Base-by-base conservation (phyloP, 106 monocot species). In the Phalaenopsis equestris region DNA sequence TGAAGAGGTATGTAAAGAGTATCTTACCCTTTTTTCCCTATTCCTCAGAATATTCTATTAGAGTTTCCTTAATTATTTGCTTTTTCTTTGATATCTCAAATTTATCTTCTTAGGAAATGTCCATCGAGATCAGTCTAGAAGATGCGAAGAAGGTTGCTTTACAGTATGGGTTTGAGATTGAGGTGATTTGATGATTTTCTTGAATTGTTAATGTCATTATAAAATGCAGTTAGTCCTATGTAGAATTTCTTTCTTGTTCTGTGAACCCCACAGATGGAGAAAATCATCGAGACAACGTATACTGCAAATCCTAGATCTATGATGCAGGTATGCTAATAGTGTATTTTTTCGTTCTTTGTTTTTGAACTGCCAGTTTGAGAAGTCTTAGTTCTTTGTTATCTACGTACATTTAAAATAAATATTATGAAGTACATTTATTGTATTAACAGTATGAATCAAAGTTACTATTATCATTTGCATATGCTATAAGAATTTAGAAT, bases 111-210 rank as follows among this genome's bases (percentile, higher is more conserved):
- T 79, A 98, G 98, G 98, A 98, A 52, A 90, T 98, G 86, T 98
- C 98, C 6, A 83, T 98, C 87, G 98, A 98, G 78, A 83, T 98
- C 43, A 98, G 98, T 83, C 83, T 98, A 80, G 98, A 94, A 79
- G 98, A 98, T 79, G 94, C 94, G 70, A 98, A 93, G 80, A 94
- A 82, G 70, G 73, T 93, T 81, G 89, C 93, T 74, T 83, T 82
- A 21, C 87, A 84, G 67, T 94, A 84, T 86, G 98, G 94, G 45
- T 94, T 98, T 89, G 92, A 87, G 82, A 73, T 94, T 81, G 91
- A 98, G 92, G 98, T 98, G 86, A 80, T 11, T 55, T 57, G 15
- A 48, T 8, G 41, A 78, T 2, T 68, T 30, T 30, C 24, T 74
- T 76, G 49, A 76, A 10, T 57, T 65, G 6, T 19, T 76, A 23